These are phyloP conservation scores for Candida sanyaensis DNA, from an alignment of 1,139 yeast species.

Conservation along the genomic window DNA sequence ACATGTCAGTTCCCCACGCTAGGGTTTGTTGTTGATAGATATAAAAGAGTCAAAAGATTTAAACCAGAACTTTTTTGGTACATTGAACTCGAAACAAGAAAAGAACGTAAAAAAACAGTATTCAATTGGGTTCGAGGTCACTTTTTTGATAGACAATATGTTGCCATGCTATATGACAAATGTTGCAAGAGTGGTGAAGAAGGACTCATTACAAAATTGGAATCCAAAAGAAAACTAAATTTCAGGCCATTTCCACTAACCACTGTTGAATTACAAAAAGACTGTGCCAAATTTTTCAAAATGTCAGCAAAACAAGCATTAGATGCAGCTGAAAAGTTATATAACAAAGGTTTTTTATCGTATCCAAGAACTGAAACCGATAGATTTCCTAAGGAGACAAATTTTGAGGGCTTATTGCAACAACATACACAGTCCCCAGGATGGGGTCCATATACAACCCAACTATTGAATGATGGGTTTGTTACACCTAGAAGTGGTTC, in stretches of 20 bases:
- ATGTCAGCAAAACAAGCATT: constrained; percentile 82
- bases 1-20: constrained; percentile 97
- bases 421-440: constrained; percentile 54
- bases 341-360: constrained; percentile 82
- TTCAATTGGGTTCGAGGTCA: constrained; percentile 71
- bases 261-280: constrained; percentile 92
- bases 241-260: constrained; percentile 89
- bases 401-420: constrained; percentile 57
- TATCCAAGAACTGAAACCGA: constrained; percentile 99
- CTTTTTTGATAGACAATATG: constrained; percentile 72
- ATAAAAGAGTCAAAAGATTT: constrained; percentile 71
- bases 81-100: constrained; percentile 53
- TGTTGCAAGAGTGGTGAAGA: constrained; percentile 46
- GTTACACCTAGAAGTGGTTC: constrained; percentile 73
- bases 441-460: constrained; percentile 53
- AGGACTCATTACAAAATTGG: constrained; percentile 55
- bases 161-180: constrained; percentile 62
- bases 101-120: constrained; percentile 34
- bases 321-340: constrained; percentile 83
- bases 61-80: constrained; percentile 82
- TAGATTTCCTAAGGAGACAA: constrained; percentile 74
- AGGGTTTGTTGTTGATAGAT: constrained; percentile 96
- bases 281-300: constrained; percentile 72
- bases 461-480: constrained; percentile 38
- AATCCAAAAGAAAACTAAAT: constrained; percentile 67